These are phyloP conservation scores for Peronospora destructor DNA, from an alignment of 352 stramenopile genomes.

Conservation along the genomic window DNA sequence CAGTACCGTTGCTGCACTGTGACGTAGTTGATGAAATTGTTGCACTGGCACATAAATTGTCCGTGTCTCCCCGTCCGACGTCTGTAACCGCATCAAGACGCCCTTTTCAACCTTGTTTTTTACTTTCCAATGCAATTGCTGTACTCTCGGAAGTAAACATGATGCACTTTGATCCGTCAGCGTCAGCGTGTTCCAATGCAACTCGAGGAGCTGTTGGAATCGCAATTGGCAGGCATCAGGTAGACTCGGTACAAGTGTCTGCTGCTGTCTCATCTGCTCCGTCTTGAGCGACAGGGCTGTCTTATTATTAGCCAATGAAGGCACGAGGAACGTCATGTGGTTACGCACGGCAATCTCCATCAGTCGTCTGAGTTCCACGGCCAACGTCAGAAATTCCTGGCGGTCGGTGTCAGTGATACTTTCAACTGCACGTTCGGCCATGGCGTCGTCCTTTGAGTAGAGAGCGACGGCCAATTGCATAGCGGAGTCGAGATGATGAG, in stretches of 20 bases:
- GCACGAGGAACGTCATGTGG: conserved; percentile 49
- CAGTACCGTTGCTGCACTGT: conserved; percentile 62
- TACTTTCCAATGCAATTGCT: conserved; percentile 35
- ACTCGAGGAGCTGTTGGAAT: conserved; percentile 38
- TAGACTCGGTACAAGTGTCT: conserved; percentile 32
- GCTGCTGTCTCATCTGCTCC: conserved; percentile 22
- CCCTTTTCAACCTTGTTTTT: conserved; percentile 4
- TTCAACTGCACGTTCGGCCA: conserved; percentile 1
- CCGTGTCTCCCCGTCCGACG: conserved; percentile 35
- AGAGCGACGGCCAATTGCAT: conserved; percentile 36
- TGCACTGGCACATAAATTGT: conserved; percentile 44
- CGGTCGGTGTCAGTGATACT: conserved; percentile 27
- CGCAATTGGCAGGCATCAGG: conserved; percentile 34
- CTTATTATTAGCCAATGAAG: conserved; percentile 1
- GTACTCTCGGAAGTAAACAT: conserved; percentile 33
- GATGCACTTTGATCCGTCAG: neutral
- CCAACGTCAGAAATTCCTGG: conserved; percentile 33
- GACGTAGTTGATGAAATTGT: conserved; percentile 76
- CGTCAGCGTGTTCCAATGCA: conserved; percentile 31
- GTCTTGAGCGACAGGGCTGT: conserved; percentile 20
- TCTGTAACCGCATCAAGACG: conserved; percentile 50
- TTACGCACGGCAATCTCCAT: conserved; percentile 41
- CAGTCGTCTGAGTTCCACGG: conserved; percentile 34
- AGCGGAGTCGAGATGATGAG: conserved; percentile 19
- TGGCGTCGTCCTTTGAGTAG: conserved; percentile 10